Evolutionary conservation across 2,329 filamentous ascomycete genomes (phyloP).

Genomic region (Cladosporium velox): DNA sequence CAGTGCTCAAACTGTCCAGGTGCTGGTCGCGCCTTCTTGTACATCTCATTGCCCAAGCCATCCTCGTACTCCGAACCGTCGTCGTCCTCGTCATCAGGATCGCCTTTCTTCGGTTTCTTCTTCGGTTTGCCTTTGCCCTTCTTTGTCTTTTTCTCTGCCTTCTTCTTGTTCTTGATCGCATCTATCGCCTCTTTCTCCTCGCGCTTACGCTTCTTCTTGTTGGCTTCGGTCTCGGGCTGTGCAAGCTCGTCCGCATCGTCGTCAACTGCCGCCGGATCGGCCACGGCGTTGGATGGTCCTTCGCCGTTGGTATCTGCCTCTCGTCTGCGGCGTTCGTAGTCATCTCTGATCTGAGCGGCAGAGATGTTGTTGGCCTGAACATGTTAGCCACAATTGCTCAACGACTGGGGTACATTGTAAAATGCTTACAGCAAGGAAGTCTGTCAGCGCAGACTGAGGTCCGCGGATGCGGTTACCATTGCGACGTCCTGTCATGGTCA

Average conservation of each 20-base stretch:
- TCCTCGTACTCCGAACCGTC: constrained; percentile 49
- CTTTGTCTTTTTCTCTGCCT: constrained; percentile 25
- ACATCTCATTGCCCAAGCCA: constrained; percentile 52
- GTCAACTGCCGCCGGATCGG: constrained; percentile 34
- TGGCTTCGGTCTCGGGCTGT: constrained; percentile 42
- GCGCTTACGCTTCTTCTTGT: constrained; percentile 58
- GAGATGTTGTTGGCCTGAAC: constrained; percentile 66
- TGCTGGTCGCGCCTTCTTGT: constrained; percentile 60
- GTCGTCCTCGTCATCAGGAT: constrained; percentile 40
- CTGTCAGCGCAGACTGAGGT: constrained; percentile 67
- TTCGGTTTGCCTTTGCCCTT: constrained; percentile 52
- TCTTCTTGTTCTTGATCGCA: constrained; percentile 44
- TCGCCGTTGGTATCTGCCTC: constrained; percentile 41
- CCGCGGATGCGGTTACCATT: constrained; percentile 54
- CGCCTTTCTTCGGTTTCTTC: constrained; percentile 48
- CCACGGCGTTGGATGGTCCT: constrained; percentile 32
- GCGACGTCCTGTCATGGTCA: constrained; percentile 39
- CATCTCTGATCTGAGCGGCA: constrained; percentile 62
- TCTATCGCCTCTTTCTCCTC: constrained; percentile 52
- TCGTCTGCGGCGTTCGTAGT: constrained; percentile 57
- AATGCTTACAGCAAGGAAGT: constrained; percentile 61
- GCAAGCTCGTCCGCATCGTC: constrained; percentile 29
- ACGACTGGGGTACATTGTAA: neutral
- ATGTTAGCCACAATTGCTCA: constrained; percentile 43
- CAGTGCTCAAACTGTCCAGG: constrained; percentile 90